Evolutionary conservation across 1,284 basidiomycete species (phyloP), one percentile per base, ranked within the genome.

Genomic region (Ceratobasidium sp.): DNA sequence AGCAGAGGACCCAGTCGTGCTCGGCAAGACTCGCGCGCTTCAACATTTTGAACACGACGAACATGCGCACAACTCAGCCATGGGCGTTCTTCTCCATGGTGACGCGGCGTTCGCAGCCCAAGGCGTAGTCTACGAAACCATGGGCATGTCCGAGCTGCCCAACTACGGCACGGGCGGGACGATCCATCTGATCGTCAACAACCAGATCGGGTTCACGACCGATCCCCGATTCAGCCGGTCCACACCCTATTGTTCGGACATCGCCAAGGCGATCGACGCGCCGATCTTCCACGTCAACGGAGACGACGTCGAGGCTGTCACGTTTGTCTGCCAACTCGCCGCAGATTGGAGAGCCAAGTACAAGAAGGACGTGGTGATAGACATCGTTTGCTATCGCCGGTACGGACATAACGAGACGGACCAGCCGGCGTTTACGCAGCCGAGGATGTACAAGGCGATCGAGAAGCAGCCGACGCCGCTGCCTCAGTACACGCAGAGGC

Each of bases 1-100:
- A 0, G 90, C 96, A 0, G 95, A 95, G 1, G 94, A 96, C 83
- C 91, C 89, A 81, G 95, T 93, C 2, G 98, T 99, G 39, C 92
- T 99, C 63, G 98, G 98, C 66, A 99, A 99, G 89, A 99, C 97
- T 23, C 93, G 96, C 79, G 98, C 94, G 51, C 93, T 99, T 80
- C 98, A 99, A 86, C 95, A 98, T 86, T 93, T 99, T 81, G 97
- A 98, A 84, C 90, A 92, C 75, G 97, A 98, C 83, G 93, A 97
- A 84, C 87, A 87, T 51, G 88, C 89, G 23, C 93, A 95, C 85
- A 89, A 87, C 81, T 92, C 93, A 1, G 96, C 97, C 60, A 92
- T 97, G 89, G 95, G 93, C 81, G 92, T 97, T 0, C 95, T 96
- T 82, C 85, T 97, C 49, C 96, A 97, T 81, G 96, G 96, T 0